Evolutionary conservation across 257 asterid genomes (phyloP), one percentile per base, ranked within the genome.

Genomic region (Cruciata laevipes): DNA sequence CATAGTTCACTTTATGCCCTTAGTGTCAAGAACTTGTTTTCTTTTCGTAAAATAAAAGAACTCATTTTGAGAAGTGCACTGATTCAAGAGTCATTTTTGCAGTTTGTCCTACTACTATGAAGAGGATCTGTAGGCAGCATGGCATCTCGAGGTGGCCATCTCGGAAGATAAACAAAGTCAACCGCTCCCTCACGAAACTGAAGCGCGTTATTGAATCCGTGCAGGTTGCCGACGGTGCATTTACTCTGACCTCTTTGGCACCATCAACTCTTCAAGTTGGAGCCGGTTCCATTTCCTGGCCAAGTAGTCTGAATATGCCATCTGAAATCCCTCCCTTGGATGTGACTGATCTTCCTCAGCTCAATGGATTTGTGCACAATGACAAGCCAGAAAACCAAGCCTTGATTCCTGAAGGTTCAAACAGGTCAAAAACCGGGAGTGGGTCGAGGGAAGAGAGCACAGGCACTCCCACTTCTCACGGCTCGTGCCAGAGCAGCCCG

Each of bases 101-200:
- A 91, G 97, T 91, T 78, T 88, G 96, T 77, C 97, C 96, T 35
- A 89, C 98, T 59, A 92, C 97, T 40, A 86, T 89, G 97, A 92
- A 89, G 77, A 91, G 97, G 38, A 89, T 92, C 61, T 92, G 98
- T 72, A 82, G 98, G 78, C 95, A 89, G 76, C 96, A 89, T 44
- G 98, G 97, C 60, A 92, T 92, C 73, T 87, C 95, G 24, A 83
- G 97, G 42, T 92, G 96, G 98, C 97, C 98, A 65, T 92, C 97
- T 49, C 96, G 96, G 78, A 89, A 89, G 87, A 92, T 89, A 81
- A 92, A 89, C 78, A 92, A 92, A 85, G 98, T 92, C 59, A 87
- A 86, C 73, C 93, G 91, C 52, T 86, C 97, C 51, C 91, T 89
- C 69, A 65, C 95, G 32, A 89, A 89, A 82, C 89, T 87, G 59